A percentile compares a stretch with the other conserved stretches of the same genome.
phyloP scores from a whole-genome alignment of 176 grass and related monocot species.

The Bromus sterilis region DNA sequence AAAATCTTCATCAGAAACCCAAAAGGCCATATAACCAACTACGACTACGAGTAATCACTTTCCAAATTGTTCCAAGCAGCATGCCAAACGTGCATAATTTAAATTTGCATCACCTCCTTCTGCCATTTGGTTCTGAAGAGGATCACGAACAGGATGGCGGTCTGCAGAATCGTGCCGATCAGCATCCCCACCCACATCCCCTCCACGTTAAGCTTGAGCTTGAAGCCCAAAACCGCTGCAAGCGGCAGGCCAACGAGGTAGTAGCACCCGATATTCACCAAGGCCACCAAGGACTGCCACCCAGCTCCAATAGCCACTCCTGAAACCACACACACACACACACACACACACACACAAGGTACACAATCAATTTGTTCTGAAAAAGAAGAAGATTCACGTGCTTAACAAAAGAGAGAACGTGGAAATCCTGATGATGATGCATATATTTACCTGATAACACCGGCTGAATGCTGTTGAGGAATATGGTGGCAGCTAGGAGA shows the following conservation, averaged over 20 bases:
- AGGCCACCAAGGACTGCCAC: constrained; percentile 67
- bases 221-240: constrained; percentile 56
- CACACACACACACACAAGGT: too few species aligned
- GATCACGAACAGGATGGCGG: constrained; percentile 42
- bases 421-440: constrained; percentile 7
- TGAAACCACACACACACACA: neutral
- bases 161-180: constrained; percentile 50
- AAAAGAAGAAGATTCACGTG: neutral
- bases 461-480: constrained; percentile 75
- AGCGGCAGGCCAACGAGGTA: constrained; percentile 61
- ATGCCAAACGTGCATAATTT: too few species aligned
- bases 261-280: constrained; percentile 59
- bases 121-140: constrained; percentile 62
- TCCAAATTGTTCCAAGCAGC: too few species aligned
- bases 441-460: constrained; percentile 68
- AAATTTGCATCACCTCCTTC: too few species aligned
- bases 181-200: constrained; percentile 71
- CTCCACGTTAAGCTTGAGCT: constrained; percentile 46
- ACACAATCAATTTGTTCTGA: too few species aligned
- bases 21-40: too few species aligned
- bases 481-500: constrained; percentile 49
- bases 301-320: constrained; percentile 70
- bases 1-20: neutral
- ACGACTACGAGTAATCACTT: neutral
- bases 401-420: neutral